phyloP scores from a whole-genome alignment of 2,329 filamentous ascomycete genomes.

The Cladosporium austrohemisphaericum region DNA sequence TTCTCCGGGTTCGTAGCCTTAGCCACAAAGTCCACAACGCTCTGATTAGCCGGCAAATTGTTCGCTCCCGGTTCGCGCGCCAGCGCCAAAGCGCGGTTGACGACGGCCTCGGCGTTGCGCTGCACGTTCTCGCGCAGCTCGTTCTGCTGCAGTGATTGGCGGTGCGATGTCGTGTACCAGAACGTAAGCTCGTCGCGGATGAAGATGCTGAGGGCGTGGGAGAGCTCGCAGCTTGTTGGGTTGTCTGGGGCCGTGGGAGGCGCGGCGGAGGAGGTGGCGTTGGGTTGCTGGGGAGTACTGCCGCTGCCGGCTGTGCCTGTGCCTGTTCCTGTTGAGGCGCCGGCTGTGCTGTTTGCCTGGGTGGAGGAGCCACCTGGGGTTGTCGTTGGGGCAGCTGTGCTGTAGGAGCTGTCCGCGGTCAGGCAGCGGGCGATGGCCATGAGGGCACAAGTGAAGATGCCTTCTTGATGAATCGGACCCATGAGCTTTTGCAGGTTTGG shows the following conservation, averaged over 20 bases:
- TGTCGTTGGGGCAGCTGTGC: slow-evolving; percentile 22
- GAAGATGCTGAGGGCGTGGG: slow-evolving; percentile 89
- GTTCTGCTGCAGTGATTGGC: slow-evolving; percentile 58
- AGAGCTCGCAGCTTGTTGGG: slow-evolving; percentile 61
- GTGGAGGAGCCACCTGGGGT: slow-evolving; percentile 2
- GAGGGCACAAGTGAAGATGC: slow-evolving; percentile 89
- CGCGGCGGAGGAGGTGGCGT: slow-evolving; percentile 39
- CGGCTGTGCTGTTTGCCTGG: neutral
- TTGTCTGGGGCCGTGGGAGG: slow-evolving; percentile 16
- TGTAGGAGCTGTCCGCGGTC: slow-evolving; percentile 62
- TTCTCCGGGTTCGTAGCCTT: slow-evolving; percentile 89
- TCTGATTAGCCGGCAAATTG: slow-evolving; percentile 92
- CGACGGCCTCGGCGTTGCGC: slow-evolving; percentile 83
- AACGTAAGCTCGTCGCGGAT: slow-evolving; percentile 97
- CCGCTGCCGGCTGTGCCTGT: slow-evolving; percentile 6
- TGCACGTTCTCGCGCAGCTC: slow-evolving; percentile 76
- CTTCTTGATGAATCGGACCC: slow-evolving; percentile 92
- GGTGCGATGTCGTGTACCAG: slow-evolving; percentile 83
- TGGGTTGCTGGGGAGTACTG: slow-evolving; percentile 8
- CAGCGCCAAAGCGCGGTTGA: slow-evolving; percentile 82
- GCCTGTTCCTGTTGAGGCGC: neutral
- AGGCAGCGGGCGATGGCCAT: slow-evolving; percentile 96
- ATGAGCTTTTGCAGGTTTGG: slow-evolving; percentile 94
- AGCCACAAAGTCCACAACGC: slow-evolving; percentile 90
- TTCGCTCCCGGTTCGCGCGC: slow-evolving; percentile 58